Evolutionary conservation across 208 protist genomes (phyloP), one percentile per base, ranked within the genome.

Genomic region (Porcisia deanei): DNA sequence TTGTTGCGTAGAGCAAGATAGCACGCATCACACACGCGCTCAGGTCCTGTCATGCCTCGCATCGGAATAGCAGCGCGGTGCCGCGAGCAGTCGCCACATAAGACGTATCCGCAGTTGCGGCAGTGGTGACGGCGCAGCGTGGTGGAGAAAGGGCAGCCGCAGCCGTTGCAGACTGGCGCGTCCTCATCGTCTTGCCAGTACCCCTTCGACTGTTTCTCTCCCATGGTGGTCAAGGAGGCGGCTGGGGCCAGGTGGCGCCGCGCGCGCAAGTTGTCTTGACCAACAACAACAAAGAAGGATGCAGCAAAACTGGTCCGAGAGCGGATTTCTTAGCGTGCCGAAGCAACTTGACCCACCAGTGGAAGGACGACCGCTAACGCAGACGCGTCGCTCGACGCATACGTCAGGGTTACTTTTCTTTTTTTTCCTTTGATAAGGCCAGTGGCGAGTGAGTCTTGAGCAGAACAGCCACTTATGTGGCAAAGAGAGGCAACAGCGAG

Each of bases 31-130:
- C 94, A 97, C 39, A 97, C 91, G 6, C 94, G 88, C 63, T 91
- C 89, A 4, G 86, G 81, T 1, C 72, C 73, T 22, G 77, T 73
- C 25, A 92, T 81, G 69, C 85, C 80, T 57, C 89, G 82, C 77
- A 81, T 82, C 22, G 88, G 84, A 69, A 95, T 87, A 6, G 73
- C 63, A 47, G 82, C 86, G n/a, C 71, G 80, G 67, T 84, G 86
- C 30, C 72, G 83, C 18, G 89, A 94, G 80, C 97, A 99, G 53
- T 92, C 88, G 3, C 76, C 79, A 77, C 97, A 99, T 73, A 98
- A 97, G 55, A 99, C 87, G 73, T 92, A 94, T 37, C 97, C 97
- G 80, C 97, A 99, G 73, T 96, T 94, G 37, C 97, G 87, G 80
- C 97, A 99, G 83, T 99, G 97, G 79, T 99, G 97, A 5, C 93